Evolutionary conservation across 805 yeast species (phyloP), one percentile per base, ranked within the genome.

Genomic region (Metschnikowia orientalis): DNA sequence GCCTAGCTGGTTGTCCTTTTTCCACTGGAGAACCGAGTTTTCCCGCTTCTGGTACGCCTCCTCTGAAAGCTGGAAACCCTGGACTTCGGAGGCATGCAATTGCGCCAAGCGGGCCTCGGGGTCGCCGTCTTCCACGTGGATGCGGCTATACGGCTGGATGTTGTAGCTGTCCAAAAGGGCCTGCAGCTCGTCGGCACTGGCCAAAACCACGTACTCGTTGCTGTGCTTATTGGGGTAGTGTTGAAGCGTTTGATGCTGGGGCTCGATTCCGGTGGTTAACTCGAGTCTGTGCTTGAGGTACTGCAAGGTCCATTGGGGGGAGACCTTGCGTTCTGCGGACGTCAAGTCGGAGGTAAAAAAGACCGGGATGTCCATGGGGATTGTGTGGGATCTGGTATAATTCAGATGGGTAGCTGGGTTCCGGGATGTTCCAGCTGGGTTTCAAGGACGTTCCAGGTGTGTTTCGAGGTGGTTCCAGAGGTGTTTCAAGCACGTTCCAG

Each of bases 1-100:
- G 0, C 97, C 96, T 16, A 86, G 59, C 37, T 74, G 58, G 42
- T 82, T 71, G 18, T 69, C 63, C 36, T 71, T 68, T 54, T 89
- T 90, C 95, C 95, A 89, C 35, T 70, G 71, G 35, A 79, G 67
- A 2, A 85, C 94, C 0, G 90, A 70, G 34, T 81, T 75, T 3
- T 57, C 32, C 38, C 82, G 67, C 28, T 62, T 62, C 18, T 70
- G 78, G 54, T 89, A 86, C 27, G 75, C 81, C 24, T 67, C 74
- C 22, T 78, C 79, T 2, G 75, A 59, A 52, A 84, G 56, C 38
- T 69, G 65, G 48, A 57, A 72, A 2, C 33, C 41, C 3, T 31
- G 37, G 28, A 61, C 64, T 10, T 53, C 59, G n/a, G 46, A 62
- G 1, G 53, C 67, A 14, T 26, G 22, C 12, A 73, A 38, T 26